Evolutionary conservation across 495 filamentous ascomycete species (phyloP).

Genomic region (Aspergillus kassunensis): DNA sequence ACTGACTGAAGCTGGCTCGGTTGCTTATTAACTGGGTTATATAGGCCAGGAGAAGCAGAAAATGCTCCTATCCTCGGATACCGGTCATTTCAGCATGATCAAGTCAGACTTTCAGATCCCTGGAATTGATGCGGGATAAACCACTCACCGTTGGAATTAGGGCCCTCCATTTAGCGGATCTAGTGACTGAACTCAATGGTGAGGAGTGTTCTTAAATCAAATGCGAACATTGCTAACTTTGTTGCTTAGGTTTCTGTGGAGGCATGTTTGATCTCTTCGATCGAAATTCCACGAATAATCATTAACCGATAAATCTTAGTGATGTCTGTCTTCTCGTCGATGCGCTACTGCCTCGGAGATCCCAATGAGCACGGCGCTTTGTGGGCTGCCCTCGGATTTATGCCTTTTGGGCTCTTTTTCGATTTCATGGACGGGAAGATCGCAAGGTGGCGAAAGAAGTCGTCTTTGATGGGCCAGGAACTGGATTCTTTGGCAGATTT

Average conservation of each 20-base stretch:
- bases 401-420: constrained; percentile 94
- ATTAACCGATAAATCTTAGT: constrained; percentile 43
- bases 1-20: background rate
- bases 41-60: constrained; percentile 81
- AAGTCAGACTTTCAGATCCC: constrained; percentile 41
- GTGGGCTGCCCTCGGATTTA: constrained; percentile 78
- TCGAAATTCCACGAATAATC: constrained; percentile 1
- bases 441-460: constrained; percentile 92
- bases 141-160: constrained; percentile 35
- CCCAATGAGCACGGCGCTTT: constrained; percentile 60
- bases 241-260: constrained; percentile 48
- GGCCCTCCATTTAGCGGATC: constrained; percentile 88
- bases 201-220: constrained; percentile 10
- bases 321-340: constrained; percentile 92
- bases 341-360: constrained; percentile 86
- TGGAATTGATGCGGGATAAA: constrained; percentile 3
- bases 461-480: constrained; percentile 95
- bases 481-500: constrained; percentile 95
- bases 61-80: constrained; percentile 68
- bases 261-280: constrained; percentile 29
- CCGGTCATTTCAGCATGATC: constrained; percentile 75
- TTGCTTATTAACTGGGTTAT: constrained; percentile 17
- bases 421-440: constrained; percentile 98
- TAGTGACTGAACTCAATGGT: constrained; percentile 96
- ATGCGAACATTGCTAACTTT: constrained; percentile 14